phyloP scores from a whole-genome alignment of 805 yeast genomes.

The Saccharomycopsis oosterbeekiorum region DNA sequence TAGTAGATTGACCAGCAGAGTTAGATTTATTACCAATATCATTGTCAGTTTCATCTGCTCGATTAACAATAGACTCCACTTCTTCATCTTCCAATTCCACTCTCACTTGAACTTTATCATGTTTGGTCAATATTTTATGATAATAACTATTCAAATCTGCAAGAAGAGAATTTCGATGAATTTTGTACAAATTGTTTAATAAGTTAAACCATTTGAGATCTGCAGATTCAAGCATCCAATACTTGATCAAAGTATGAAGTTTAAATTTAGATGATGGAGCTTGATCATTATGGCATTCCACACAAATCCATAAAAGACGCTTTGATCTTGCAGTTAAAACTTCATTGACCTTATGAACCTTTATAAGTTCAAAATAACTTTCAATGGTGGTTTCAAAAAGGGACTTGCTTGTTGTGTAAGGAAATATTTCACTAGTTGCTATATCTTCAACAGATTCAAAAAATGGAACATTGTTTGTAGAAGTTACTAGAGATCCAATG shows the following conservation, averaged over 20 bases:
- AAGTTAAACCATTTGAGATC: conserved; percentile 50
- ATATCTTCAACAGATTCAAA: conserved; percentile 19
- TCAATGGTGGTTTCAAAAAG: conserved; percentile 38
- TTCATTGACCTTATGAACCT: conserved; percentile 37
- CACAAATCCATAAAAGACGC: conserved; percentile 50
- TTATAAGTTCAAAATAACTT: conserved; percentile 50
- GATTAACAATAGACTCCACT: conserved; percentile 34
- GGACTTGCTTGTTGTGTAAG: conserved; percentile 33
- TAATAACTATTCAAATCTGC: conserved; percentile 34
- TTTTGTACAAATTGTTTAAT: conserved; percentile 39
- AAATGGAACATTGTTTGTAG: not conserved
- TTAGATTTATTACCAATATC: conserved; percentile 17
- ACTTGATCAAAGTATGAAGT: conserved; percentile 31
- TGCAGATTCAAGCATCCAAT: conserved; percentile 51
- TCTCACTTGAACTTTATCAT: conserved; percentile 25
- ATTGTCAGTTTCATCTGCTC: conserved; percentile 22
- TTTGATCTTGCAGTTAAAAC: conserved; percentile 38
- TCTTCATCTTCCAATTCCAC: conserved; percentile 38
- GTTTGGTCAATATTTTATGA: conserved; percentile 31
- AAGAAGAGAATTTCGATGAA: conserved; percentile 34
- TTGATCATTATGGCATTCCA: conserved; percentile 32
- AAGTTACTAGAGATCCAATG: not conserved
- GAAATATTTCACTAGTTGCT: conserved; percentile 33
- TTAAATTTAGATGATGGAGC: conserved; percentile 31
- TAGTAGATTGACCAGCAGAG: conserved; percentile 17